Conservation (phyloP, 306 rosid genomes). For the Neltuma alba region DNA sequence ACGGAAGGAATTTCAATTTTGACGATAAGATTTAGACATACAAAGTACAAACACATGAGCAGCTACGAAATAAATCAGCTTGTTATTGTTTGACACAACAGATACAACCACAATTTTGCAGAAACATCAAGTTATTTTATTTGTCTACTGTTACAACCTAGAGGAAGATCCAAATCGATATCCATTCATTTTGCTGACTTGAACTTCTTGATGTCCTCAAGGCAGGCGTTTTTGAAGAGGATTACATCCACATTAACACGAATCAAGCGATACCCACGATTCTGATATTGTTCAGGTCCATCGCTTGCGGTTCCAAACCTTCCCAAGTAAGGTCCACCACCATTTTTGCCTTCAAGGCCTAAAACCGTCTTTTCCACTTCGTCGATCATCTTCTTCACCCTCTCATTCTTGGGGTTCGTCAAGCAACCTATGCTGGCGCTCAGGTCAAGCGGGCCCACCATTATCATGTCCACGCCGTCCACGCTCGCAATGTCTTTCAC, state of each 20-base stretch:
- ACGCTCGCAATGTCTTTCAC: neutral
- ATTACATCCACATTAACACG: neutral
- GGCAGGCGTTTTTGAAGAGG: slow-evolving; percentile 16
- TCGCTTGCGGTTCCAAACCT: neutral
- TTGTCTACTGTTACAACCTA: neutral
- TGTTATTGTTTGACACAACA: neutral
- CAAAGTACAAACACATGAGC: neutral
- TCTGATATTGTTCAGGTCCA: neutral
- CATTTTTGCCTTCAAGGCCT: neutral
- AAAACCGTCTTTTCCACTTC: neutral
- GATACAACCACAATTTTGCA: neutral
- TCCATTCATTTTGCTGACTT: neutral
- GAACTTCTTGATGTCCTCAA: slow-evolving; percentile 1
- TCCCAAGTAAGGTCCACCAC: neutral
- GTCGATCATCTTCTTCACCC: slow-evolving; percentile 1
- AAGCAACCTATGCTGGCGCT: slow-evolving; percentile 5
- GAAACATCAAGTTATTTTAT: neutral
- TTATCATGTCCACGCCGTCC: slow-evolving; percentile 17
- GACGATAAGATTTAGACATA: neutral
- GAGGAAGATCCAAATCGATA: neutral
- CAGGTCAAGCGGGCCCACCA: slow-evolving; percentile 13
- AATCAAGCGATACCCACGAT: slow-evolving; percentile 9
- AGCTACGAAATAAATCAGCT: too few species aligned
- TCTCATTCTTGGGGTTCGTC: neutral
- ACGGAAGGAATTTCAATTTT: neutral